Conservation (phyloP, 2,329 filamentous ascomycete genomes). For the Cladophialophora carrionii region DNA sequence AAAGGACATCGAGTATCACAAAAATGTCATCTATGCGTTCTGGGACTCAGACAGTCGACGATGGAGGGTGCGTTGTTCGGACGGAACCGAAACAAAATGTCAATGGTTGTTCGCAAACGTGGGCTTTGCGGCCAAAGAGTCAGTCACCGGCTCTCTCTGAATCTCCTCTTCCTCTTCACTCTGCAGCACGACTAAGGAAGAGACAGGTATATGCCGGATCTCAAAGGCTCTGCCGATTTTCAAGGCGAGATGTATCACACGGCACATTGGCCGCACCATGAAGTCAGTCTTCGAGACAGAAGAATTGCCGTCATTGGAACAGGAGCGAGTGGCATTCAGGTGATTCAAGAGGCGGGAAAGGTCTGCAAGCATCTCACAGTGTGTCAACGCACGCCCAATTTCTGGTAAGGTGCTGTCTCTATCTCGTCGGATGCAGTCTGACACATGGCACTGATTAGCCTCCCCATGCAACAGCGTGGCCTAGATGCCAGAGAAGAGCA, state of each 20-base stretch:
- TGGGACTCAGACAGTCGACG: constrained; percentile 44
- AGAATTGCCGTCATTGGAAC: constrained; percentile 66
- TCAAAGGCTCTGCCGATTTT: constrained; percentile 62
- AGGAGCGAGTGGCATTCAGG: constrained; percentile 56
- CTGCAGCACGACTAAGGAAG: constrained; percentile 44
- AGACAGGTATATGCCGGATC: constrained; percentile 60
- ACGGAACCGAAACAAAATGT: constrained; percentile 48
- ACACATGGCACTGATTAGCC: constrained; percentile 44
- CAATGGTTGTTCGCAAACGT: constrained; percentile 50
- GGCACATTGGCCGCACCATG: constrained; percentile 62
- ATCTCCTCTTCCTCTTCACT: constrained; percentile 35
- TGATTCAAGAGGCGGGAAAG: constrained; percentile 35
- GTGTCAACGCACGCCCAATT: constrained; percentile 60
- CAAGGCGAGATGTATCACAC: constrained; percentile 63
- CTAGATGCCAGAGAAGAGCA: constrained; percentile 47
- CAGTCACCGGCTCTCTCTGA: constrained; percentile 46
- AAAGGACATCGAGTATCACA: constrained; percentile 47
- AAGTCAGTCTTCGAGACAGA: constrained; percentile 61
- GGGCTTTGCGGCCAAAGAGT: constrained; percentile 52
- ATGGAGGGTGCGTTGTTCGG: constrained; percentile 49
- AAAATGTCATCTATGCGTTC: constrained; percentile 46
- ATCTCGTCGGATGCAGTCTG: constrained; percentile 8
- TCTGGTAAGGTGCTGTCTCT: constrained; percentile 36
- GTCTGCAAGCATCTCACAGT: constrained; percentile 36
- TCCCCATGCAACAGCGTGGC: constrained; percentile 61